Base-by-base conservation (phyloP, 768 basidiomycete species). In the Baorangia bicolor region DNA sequence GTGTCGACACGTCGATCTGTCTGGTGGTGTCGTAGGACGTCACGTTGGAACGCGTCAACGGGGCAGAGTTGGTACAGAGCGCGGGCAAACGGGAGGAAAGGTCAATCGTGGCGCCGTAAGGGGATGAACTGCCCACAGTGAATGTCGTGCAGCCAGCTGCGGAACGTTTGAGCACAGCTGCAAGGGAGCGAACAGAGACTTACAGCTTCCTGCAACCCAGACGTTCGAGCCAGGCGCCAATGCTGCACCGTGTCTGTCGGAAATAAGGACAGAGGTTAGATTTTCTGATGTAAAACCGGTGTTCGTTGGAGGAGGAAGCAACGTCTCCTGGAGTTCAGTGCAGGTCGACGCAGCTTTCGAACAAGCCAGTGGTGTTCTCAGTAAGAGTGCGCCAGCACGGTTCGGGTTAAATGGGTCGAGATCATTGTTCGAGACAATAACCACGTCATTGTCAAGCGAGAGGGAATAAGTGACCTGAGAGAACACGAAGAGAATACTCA, bases 41-140 rank as follows among this genome's bases (percentile, higher is more conserved):
- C 34, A 58, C 53, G n/a, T 67, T 65, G n/a, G 60, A 61, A 45
- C 56, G 61, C n/a, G 58, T 55, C 39, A 68, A 35, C 0, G 56
- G 61, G 28, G 56, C 61, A 16, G 67, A 60, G 28, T 69, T 66
- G 18, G 57, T 58, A 41, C 61, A 65, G 14, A 67, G 58, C 4
- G 50, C 54, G 3, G 58, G 56, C 13, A 63, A 55, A 11, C 31
- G 37, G 8, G 34, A 25, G 16, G 39, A 40, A 11, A 35, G 44
- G 33, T 52, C 38, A 2, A 16, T 39, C 23, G 10, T 39, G 27
- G 44, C 25, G 14, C 46, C n/a, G 23, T 16, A n/a, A 2, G 23
- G 25, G 5, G 27, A 41, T 33, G 33, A 9, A 11, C 4, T 16
- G 3, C 31, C 51, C 39, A 61, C 12, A 39, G 14, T 35, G 43